These are phyloP conservation scores for Rhodamnia rubescens DNA, from an alignment of 345 rosid species.

Conservation along the genomic window DNA sequence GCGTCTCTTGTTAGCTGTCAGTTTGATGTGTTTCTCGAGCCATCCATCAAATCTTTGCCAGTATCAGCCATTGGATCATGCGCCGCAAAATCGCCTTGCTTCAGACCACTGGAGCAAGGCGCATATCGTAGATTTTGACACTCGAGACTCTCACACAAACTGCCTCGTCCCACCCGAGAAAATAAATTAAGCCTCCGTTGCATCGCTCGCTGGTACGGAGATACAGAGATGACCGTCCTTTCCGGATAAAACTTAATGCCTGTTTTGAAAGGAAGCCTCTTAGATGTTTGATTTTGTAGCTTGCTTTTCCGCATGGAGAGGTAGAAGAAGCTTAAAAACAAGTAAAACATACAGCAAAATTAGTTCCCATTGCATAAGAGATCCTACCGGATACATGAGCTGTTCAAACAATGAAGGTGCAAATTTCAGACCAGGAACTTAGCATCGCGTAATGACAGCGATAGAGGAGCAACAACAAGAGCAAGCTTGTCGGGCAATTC, in stretches of 20 bases:
- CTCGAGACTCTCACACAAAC: neutral
- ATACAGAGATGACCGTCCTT: neutral
- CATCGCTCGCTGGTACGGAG: neutral
- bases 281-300: too few species aligned
- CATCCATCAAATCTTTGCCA: neutral
- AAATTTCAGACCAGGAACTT: too few species aligned
- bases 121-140: neutral
- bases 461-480: too few species aligned
- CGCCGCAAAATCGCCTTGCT: neutral
- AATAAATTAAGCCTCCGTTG: accelerated
- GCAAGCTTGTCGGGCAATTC: too few species aligned
- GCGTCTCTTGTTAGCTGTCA: neutral
- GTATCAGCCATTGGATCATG: neutral
- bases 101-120: neutral
- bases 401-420: too few species aligned
- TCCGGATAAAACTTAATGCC: accelerated
- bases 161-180: neutral
- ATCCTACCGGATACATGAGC: too few species aligned
- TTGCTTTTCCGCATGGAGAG: too few species aligned
- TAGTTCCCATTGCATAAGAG: too few species aligned
- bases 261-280: too few species aligned
- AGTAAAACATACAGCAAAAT: too few species aligned
- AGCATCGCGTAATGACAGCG: too few species aligned
- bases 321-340: too few species aligned
- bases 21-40: neutral